Evolutionary conservation across 768 basidiomycete genomes (phyloP).

Genomic region (Leccinum aurantiacum): DNA sequence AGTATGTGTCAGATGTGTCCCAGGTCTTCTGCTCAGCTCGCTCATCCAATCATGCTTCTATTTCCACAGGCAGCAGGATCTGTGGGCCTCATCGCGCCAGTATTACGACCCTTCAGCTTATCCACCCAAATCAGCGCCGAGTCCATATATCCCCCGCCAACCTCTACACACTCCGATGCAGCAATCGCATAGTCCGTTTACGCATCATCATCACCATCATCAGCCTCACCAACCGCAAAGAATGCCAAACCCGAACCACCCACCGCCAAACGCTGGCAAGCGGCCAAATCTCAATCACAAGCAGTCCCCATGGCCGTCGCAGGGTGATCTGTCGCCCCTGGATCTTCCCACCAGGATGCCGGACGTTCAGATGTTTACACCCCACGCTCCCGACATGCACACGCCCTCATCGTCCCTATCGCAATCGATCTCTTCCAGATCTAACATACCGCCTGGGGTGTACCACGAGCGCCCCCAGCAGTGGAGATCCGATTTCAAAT

Average conservation of each 20-base stretch:
- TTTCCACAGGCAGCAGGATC: conserved; percentile 20
- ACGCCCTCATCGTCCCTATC: conserved; percentile 30
- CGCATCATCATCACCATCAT: conserved; percentile 2
- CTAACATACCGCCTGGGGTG: conserved; percentile 11
- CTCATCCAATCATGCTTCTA: conserved; percentile 4
- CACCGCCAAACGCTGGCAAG: conserved; percentile 1
- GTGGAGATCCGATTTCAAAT: conserved; percentile 35
- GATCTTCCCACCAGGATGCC: conserved; percentile 22
- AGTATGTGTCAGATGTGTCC: conserved; percentile 11
- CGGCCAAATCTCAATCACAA: conserved; percentile 5
- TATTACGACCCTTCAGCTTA: conserved; percentile 5
- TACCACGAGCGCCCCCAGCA: conserved; percentile 26
- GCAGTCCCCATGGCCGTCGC: conserved; percentile 14
- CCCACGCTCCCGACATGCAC: conserved; percentile 20
- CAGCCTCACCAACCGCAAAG: conserved; percentile 7
- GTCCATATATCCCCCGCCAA: conserved; percentile 33
- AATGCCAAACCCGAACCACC: not conserved
- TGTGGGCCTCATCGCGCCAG: conserved; percentile 8
- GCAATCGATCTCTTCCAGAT: conserved; percentile 12
- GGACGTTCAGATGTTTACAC: conserved; percentile 13
- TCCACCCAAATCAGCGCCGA: conserved; percentile 24
- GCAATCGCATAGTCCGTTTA: conserved; percentile 11
- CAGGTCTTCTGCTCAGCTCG: not conserved
- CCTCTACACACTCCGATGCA: conserved; percentile 10
- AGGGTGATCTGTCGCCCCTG: conserved; percentile 23